Conservation (phyloP, 2,329 filamentous ascomycete genomes). For the Fusarium pseudocircinatum region DNA sequence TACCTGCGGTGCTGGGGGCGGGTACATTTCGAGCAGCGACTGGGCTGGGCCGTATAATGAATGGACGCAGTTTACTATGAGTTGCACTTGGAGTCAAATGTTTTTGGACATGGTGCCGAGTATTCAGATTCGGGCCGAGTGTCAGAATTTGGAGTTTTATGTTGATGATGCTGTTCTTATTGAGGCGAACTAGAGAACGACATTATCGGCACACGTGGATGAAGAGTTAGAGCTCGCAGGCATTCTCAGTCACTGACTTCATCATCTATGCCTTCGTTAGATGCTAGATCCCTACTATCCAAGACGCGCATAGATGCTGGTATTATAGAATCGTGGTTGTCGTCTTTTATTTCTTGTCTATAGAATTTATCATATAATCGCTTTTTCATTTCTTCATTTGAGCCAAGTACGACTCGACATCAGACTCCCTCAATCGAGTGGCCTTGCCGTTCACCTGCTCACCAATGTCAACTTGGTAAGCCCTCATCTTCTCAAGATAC, state of each 20-base stretch:
- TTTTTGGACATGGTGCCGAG: neutral
- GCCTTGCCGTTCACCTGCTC: conserved; percentile 72
- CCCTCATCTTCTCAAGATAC: conserved; percentile 71
- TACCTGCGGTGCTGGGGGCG: neutral
- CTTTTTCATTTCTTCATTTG: conserved; percentile 25
- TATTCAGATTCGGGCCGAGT: neutral
- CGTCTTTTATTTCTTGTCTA: neutral
- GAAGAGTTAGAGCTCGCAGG: neutral
- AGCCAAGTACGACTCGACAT: conserved; percentile 15
- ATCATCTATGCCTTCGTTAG: rapidly evolving
- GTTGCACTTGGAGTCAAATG: neutral
- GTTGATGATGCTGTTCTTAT: neutral
- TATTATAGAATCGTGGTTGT: rapidly evolving
- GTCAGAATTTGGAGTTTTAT: neutral
- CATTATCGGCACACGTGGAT: rapidly evolving
- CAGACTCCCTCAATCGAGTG: conserved; percentile 57
- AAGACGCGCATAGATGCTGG: rapidly evolving
- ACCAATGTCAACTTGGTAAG: conserved; percentile 36
- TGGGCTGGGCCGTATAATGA: neutral
- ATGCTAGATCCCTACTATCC: too few relatives aligned
- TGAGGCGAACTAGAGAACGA: neutral
- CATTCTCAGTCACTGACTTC: rapidly evolving
- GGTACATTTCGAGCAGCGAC: rapidly evolving
- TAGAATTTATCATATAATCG: neutral
- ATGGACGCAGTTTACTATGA: neutral